Conservation (phyloP, 148 eudicot genomes). For the Nepenthes gracilis region DNA sequence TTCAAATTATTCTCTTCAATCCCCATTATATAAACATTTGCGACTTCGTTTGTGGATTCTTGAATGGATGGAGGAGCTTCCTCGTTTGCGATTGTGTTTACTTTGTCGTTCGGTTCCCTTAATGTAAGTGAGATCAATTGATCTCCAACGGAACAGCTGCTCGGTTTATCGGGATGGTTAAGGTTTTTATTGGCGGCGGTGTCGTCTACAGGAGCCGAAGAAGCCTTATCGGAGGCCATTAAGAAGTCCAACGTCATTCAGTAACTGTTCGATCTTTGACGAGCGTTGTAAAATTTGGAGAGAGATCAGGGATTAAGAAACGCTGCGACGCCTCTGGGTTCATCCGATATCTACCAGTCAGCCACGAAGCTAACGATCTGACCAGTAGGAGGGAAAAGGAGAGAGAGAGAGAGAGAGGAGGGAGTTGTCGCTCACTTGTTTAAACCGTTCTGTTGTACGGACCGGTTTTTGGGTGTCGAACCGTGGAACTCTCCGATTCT, state of each 20-base stretch:
- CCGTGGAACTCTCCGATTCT: no score
- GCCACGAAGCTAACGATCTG: conserved; percentile 9
- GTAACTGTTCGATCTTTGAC: conserved; percentile 2
- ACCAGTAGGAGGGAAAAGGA: conserved; percentile 8
- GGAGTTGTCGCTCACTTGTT: background rate
- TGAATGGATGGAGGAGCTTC: no score
- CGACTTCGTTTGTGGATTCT: no score
- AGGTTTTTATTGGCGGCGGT: conserved; percentile 32
- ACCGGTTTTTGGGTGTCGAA: no score
- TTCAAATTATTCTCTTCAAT: no score
- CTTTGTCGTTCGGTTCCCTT: conserved; percentile 7
- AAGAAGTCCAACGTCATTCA: conserved; percentile 4
- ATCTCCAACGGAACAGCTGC: conserved; percentile 26
- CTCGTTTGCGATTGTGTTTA: no score
- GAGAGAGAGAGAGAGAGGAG: background rate
- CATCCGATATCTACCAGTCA: conserved; percentile 15
- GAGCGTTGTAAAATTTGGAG: background rate
- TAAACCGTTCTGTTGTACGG: no score
- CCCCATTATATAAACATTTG: no score
- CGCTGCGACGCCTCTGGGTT: no score
- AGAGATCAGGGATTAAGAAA: conserved; percentile 2
- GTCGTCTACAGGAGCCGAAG: conserved; percentile 21
- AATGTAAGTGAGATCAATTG: conserved; percentile 40
- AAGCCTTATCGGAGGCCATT: conserved; percentile 42
- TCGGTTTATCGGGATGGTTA: conserved; percentile 8